phyloP scores from a whole-genome alignment of 2,329 filamentous ascomycete genomes.

The Pezicula radicicola region DNA sequence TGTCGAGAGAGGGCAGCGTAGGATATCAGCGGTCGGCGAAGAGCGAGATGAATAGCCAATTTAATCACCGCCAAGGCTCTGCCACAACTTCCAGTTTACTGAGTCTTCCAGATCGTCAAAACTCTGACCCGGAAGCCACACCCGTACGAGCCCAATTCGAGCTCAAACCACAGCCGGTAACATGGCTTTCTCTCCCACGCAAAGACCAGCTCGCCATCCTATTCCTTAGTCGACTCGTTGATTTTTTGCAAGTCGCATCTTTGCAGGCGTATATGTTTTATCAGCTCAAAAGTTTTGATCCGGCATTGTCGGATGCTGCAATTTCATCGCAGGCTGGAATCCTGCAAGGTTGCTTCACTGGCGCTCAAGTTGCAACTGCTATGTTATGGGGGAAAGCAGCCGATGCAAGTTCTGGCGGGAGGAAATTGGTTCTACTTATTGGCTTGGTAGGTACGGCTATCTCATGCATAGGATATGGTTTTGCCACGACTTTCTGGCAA shows the following conservation, averaged over 20 bases:
- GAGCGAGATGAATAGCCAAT: no score
- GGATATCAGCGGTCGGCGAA: no score
- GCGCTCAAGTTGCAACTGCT: constrained; percentile 65
- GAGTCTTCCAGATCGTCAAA: background rate
- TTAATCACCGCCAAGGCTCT: background rate
- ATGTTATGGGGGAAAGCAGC: constrained; percentile 64
- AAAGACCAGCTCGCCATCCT: constrained; percentile 70
- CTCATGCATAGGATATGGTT: constrained; percentile 64
- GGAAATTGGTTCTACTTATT: constrained; percentile 54
- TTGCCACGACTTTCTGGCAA: constrained; percentile 56
- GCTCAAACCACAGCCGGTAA: constrained; percentile 41
- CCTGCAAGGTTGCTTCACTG: constrained; percentile 61
- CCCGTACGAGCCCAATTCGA: background rate
- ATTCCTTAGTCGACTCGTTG: constrained; percentile 67
- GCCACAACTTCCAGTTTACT: background rate
- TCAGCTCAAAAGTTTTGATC: constrained; percentile 60
- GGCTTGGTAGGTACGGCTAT: constrained; percentile 60
- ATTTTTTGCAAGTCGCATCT: constrained; percentile 69
- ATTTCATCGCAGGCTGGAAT: constrained; percentile 66
- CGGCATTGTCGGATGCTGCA: constrained; percentile 26
- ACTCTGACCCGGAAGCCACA: background rate
- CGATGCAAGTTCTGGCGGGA: constrained; percentile 54
- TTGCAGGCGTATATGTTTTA: constrained; percentile 68
- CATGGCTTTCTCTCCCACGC: constrained; percentile 67
- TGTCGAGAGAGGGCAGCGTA: no score